Percentiles rank a stretch among this genome's conserved stretches.
phyloP scores from a whole-genome alignment of 495 filamentous ascomycete genomes.

The Aspergillus leporis region DNA sequence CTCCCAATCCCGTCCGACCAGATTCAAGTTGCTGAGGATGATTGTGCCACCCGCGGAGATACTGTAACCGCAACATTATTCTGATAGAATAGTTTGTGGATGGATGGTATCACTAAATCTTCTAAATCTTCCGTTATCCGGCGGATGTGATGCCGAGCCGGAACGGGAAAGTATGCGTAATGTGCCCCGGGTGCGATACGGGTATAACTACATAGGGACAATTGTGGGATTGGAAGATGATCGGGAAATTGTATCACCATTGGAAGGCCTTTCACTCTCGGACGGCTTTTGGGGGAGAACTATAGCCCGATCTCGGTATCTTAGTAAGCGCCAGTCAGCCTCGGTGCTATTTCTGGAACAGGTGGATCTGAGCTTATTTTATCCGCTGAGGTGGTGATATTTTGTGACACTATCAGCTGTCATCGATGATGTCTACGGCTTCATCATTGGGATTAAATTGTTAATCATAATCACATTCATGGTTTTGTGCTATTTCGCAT shows the following conservation, averaged over 20 bases:
- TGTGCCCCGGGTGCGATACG: background rate
- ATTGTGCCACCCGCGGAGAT: conserved; percentile 2
- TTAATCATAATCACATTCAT: too few relatives aligned
- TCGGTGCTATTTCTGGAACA: conserved; percentile 8
- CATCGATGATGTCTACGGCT: background rate
- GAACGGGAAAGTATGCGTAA: background rate
- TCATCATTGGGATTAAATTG: background rate
- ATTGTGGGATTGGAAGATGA: background rate
- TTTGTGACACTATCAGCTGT: background rate
- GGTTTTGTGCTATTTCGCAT: too few relatives aligned
- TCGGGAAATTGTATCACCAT: background rate
- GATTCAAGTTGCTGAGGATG: conserved; percentile 2
- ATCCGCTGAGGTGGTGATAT: background rate
- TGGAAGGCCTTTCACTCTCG: background rate
- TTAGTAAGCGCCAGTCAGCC: conserved; percentile 2
- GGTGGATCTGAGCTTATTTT: conserved; percentile 14
- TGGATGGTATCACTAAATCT: too few relatives aligned
- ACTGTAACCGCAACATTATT: conserved; percentile 11
- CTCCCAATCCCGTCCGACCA: conserved; percentile 1
- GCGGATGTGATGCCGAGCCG: background rate
- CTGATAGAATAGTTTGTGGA: background rate
- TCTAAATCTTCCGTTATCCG: background rate
- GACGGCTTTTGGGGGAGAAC: too few relatives aligned
- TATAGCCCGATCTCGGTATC: too few relatives aligned
- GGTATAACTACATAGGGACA: background rate